Evolutionary conservation across 1,284 basidiomycete genomes (phyloP).

Genomic region (Malassezia globosa): DNA sequence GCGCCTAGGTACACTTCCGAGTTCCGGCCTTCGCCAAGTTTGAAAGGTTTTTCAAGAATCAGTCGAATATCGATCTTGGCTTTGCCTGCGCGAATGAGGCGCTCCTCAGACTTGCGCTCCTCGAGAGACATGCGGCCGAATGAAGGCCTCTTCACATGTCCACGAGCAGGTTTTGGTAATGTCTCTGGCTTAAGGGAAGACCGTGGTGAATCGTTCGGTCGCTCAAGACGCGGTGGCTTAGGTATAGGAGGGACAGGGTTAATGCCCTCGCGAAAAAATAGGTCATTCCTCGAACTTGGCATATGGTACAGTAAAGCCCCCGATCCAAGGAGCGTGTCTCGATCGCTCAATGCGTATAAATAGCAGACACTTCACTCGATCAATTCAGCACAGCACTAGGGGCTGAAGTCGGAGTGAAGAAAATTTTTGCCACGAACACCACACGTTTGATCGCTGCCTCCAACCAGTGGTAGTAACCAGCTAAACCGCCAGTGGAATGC

Average conservation of each 20-base stretch:
- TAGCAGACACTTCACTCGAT: too few relatives aligned
- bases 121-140: conserved; percentile 33
- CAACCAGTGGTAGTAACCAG: too few relatives aligned
- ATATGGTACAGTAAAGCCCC: too few relatives aligned
- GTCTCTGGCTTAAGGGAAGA: too few relatives aligned
- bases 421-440: too few relatives aligned
- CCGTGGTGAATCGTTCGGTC: too few relatives aligned
- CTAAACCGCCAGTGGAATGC: too few relatives aligned
- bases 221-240: conserved; percentile 2
- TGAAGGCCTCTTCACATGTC: conserved; percentile 24
- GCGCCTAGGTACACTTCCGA: conserved; percentile 40
- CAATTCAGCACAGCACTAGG: too few relatives aligned
- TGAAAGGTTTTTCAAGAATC: conserved; percentile 27
- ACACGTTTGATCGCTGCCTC: too few relatives aligned
- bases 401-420: too few relatives aligned
- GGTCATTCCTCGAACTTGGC: conserved; percentile 7
- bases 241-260: background rate
- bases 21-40: conserved; percentile 40
- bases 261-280: background rate
- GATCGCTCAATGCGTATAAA: too few relatives aligned
- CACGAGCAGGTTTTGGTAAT: background rate
- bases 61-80: conserved; percentile 34
- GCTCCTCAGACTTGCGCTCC: conserved; percentile 30
- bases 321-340: too few relatives aligned
- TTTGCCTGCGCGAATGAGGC: conserved; percentile 27